Evolutionary conservation across 2,329 filamentous ascomycete genomes (phyloP).

Genomic region (Cordyceps sp.): DNA sequence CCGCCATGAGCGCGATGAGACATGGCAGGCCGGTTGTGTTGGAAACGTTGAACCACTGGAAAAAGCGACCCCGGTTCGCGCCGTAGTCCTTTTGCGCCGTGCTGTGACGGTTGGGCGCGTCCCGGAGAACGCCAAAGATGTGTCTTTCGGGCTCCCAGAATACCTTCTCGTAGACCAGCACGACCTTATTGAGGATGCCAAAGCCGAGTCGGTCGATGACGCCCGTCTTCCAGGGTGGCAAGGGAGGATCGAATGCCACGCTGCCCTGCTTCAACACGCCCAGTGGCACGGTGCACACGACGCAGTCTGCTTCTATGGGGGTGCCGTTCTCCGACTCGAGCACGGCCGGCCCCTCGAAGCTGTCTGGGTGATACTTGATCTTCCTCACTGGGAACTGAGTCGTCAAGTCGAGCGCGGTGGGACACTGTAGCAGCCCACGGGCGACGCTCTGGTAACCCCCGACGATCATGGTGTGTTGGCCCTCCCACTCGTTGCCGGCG

Average conservation of each 20-base stretch:
- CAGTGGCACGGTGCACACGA: constrained; percentile 81
- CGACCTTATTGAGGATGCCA: constrained; percentile 87
- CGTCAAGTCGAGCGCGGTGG: constrained; percentile 59
- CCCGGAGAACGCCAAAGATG: constrained; percentile 83
- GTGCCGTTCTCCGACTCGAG: constrained; percentile 68
- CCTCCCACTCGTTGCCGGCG: constrained; percentile 93
- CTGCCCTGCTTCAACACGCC: constrained; percentile 76
- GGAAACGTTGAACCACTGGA: constrained; percentile 93
- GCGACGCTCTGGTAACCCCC: constrained; percentile 90
- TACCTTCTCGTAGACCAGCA: constrained; percentile 71
- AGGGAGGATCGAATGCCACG: constrained; percentile 71
- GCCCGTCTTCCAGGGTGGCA: constrained; percentile 74
- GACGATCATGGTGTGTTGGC: constrained; percentile 80
- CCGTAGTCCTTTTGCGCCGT: constrained; percentile 67
- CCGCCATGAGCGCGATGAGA: constrained; percentile 86
- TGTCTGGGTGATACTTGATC: constrained; percentile 45
- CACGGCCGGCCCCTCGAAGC: constrained; percentile 29
- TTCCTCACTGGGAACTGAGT: constrained; percentile 57
- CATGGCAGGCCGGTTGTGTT: constrained; percentile 79
- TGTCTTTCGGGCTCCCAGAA: constrained; percentile 88
- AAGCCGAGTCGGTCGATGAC: constrained; percentile 78
- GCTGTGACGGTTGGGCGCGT: constrained; percentile 52
- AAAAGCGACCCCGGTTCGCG: constrained; percentile 72
- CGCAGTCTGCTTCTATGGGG: constrained; percentile 63
- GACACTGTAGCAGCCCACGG: constrained; percentile 67